Evolutionary conservation across 345 rosid species (phyloP).

Genomic region (Eutrema yunnanense): DNA sequence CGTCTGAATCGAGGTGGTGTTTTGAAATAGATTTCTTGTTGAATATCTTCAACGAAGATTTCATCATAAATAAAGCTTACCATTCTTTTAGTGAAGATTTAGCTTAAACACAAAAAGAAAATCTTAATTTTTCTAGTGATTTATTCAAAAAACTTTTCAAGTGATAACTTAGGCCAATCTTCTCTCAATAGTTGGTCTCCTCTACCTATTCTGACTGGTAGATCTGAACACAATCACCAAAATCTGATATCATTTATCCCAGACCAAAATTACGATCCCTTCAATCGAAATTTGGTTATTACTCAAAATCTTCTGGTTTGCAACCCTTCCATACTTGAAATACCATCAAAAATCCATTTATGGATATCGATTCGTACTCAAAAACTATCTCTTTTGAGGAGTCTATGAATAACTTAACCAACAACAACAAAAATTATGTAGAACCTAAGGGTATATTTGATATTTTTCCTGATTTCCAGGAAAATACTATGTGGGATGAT

Average conservation of each 20-base stretch:
- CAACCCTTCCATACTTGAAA: background rate
- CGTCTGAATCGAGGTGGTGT: no score
- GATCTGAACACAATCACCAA: background rate
- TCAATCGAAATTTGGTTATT: background rate
- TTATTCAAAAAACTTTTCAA: no score
- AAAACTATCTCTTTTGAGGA: background rate
- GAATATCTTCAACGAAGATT: no score
- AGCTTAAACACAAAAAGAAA: background rate
- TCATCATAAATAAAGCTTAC: no score
- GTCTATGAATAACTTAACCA: background rate
- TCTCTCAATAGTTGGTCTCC: background rate
- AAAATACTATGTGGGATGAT: background rate
- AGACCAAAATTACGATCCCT: background rate
- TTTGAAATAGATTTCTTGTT: no score
- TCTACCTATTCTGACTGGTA: background rate
- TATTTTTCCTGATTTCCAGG: background rate
- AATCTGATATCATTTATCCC: background rate
- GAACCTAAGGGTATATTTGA: background rate
- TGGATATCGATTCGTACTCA: background rate
- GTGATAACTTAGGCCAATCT: background rate
- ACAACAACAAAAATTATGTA: background rate
- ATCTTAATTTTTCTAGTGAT: background rate
- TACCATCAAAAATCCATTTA: background rate
- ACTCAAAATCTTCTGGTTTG: background rate
- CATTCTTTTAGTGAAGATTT: no score